Conservation (phyloP, 306 rosid genomes). For the Trifolium repens region DNA sequence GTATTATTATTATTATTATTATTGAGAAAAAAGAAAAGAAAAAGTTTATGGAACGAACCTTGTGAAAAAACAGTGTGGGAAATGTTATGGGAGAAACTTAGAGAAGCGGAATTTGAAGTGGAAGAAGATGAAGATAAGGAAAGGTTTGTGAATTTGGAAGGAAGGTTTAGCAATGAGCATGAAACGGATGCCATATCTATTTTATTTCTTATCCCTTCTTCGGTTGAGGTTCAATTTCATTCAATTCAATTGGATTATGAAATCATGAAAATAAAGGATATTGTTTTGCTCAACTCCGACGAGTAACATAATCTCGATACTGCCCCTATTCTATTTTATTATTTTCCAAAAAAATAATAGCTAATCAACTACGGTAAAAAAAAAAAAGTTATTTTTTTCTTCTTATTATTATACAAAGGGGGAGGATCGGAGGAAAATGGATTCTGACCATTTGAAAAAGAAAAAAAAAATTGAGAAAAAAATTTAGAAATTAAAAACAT, state of each 20-base stretch:
- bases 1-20: not conserved
- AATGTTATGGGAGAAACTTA: conserved; percentile 64
- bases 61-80: conserved; percentile 57
- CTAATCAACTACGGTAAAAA: no score
- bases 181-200: conserved; percentile 63
- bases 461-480: no score
- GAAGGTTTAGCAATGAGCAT: conserved; percentile 67
- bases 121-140: conserved; percentile 54
- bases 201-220: conserved; percentile 26
- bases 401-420: no score
- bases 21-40: not conserved
- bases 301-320: not conserved
- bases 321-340: not conserved
- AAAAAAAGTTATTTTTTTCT: no score
- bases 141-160: conserved; percentile 67
- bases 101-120: conserved; percentile 50
- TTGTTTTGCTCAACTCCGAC: not conserved
- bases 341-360: no score
- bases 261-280: not conserved
- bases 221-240: not conserved
- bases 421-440: no score
- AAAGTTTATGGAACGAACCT: conserved; percentile 41
- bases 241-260: not conserved
- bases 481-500: no score
- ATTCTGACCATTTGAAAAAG: no score